These are phyloP conservation scores for Euphrasia confusa DNA, from an alignment of 257 asterid species.

Conservation along the genomic window DNA sequence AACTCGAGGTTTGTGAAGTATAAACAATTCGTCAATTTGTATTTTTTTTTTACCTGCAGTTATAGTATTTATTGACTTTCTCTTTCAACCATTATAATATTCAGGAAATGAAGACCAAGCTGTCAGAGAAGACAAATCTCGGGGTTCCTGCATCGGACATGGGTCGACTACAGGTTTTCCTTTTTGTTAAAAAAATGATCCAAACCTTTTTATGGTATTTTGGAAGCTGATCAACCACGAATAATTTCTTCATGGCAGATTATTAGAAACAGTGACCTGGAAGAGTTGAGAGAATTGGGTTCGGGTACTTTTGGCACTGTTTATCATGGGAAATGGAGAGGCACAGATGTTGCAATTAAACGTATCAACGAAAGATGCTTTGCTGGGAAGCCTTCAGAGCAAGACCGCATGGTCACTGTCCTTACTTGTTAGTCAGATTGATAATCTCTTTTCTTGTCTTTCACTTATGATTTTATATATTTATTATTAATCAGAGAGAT, in stretches of 20 bases:
- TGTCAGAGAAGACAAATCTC: constrained; percentile 53
- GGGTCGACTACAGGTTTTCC: constrained; percentile 80
- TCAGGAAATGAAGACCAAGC: constrained; percentile 59
- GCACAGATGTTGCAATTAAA: constrained; percentile 95
- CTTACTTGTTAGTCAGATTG: constrained; percentile 23
- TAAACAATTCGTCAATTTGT: neutral
- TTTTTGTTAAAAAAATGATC: neutral
- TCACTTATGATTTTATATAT: constrained; percentile 8
- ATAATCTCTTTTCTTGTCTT: constrained; percentile 13
- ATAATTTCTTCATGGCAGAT: constrained; percentile 39
- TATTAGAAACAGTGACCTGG: constrained; percentile 81
- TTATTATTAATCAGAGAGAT: constrained; percentile 52
- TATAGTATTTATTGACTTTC: neutral
- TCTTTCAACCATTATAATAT: constrained; percentile 11
- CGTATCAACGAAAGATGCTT: constrained; percentile 93
- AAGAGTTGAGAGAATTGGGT: constrained; percentile 92
- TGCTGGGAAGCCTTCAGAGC: constrained; percentile 93
- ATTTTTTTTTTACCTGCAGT: neutral
- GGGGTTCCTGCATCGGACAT: constrained; percentile 76
- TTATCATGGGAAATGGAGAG: constrained; percentile 99
- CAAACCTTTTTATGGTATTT: constrained; percentile 14
- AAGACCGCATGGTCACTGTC: constrained; percentile 88
- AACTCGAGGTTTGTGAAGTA: constrained; percentile 49
- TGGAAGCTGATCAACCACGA: constrained; percentile 5
- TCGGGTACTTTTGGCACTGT: constrained; percentile 99